Base-by-base conservation (phyloP, 2,329 filamentous ascomycete species). In the Neurospora crassa region DNA sequence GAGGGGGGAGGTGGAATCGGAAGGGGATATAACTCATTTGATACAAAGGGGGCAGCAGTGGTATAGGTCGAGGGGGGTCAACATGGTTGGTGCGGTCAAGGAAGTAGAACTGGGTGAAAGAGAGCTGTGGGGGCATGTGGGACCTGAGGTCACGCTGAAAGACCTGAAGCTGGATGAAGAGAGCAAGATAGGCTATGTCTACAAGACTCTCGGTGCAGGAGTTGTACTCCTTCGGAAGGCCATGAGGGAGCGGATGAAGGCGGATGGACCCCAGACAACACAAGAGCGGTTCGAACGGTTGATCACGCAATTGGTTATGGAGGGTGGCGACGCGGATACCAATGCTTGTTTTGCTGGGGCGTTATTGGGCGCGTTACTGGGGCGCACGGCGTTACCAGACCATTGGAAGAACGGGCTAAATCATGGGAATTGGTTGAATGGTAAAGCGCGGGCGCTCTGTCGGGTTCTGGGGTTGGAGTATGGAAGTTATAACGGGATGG, bases 281-380 rank as follows among this genome's bases (percentile, higher is more conserved):
- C 76, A 78, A 24, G 74, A 73, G 5, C 29, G 71, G 3, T 87
- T 87, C 72, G 84, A 87, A 76, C 76, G 80, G 6, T 77, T 85
- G 12, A 84, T 87, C 14, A 84, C 82, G 0, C 79, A 83, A 7
- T 79, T 87, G 16, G 81, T 84, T 43, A 85, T 86, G 83, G 79
- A 82, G 43, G 86, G 84, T 1, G 86, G 85, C 0, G 85, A 87
- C 72, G 84, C 85, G 3, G 85, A 87, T 72, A 87, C 85, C 0
- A 87, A 87, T 72, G 85, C 84, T 7, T 85, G 84, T 67, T 84
- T 84, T 70, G 84, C 85, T 0, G 85, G 85, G 0, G 84, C 84
- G 0, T 77, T 87, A 0, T 73, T 87, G 0, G 86, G 86, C 0
- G 82, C 80, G 0, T 83, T 82, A 53, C 74, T 86, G 1, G 85